A percentile compares a stretch with the other conserved stretches of the same genome.
Conservation (phyloP, 129 eudicot genomes). For the Ambrosia trifida region DNA sequence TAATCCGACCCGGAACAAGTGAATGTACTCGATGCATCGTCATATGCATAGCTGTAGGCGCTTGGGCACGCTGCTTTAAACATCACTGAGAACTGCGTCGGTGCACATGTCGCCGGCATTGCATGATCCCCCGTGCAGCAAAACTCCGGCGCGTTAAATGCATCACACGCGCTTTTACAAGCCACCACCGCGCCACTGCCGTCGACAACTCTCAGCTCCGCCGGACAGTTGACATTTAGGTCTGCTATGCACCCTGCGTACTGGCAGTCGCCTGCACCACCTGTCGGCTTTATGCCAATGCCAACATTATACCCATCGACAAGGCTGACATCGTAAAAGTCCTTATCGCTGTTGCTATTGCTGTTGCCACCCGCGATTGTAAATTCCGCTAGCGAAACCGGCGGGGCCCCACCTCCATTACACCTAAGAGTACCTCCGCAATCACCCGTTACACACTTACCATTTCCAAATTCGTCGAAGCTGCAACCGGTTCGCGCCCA, state of each 20-base stretch:
- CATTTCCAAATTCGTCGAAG: conserved; percentile 55
- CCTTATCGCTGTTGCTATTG: conserved; percentile 54
- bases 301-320: conserved; percentile 87
- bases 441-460: conserved; percentile 71
- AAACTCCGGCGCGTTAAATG: conserved; percentile 57
- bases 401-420: conserved; percentile 71
- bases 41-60: conserved; percentile 86
- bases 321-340: conserved; percentile 74
- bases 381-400: conserved; percentile 65
- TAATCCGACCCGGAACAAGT: conserved; percentile 77
- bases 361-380: conserved; percentile 55
- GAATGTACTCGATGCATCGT: conserved; percentile 74
- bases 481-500: conserved; percentile 86
- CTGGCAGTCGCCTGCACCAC: conserved; percentile 72
- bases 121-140: conserved; percentile 75
- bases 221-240: conserved; percentile 55
- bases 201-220: conserved; percentile 51
- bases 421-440: conserved; percentile 59
- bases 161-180: conserved; percentile 76
- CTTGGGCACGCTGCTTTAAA: conserved; percentile 74
- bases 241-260: conserved; percentile 77
- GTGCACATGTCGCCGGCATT: conserved; percentile 64
- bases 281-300: conserved; percentile 53
- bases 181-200: conserved; percentile 55
- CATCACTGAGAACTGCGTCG: conserved; percentile 59